Percentiles rank a stretch among this genome's conserved stretches.
These are phyloP conservation scores for Scenedesmus sp. DNA, from an alignment of 163 green algal species.

Conservation along the genomic window DNA sequence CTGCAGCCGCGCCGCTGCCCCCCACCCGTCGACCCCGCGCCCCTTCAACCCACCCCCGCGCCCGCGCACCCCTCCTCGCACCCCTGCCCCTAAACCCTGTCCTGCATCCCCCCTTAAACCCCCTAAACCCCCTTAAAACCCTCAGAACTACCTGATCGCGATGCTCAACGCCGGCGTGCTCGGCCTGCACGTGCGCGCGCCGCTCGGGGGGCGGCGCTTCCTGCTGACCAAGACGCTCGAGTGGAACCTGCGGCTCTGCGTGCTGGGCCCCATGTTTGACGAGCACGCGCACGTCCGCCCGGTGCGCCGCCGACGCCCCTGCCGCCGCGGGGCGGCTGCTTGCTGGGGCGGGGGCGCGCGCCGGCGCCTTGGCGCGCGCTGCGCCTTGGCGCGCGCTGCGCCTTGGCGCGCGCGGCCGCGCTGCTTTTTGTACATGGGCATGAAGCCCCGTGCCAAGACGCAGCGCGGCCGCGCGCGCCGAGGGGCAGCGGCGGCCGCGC, in stretches of 20 bases:
- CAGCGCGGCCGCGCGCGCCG: too few species aligned
- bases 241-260: conserved; percentile 92
- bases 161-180: conserved; percentile 86
- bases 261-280: conserved; percentile 95
- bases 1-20: too few species aligned
- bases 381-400: neutral
- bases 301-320: neutral
- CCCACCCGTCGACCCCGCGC: too few species aligned
- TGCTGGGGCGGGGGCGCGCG: neutral
- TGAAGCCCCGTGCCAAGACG: neutral
- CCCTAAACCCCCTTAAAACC: too few species aligned
- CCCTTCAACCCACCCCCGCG: too few species aligned
- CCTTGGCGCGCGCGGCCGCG: neutral
- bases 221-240: conserved; percentile 96
- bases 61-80: too few species aligned
- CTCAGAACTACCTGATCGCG: conserved; percentile 92
- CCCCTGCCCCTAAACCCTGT: too few species aligned
- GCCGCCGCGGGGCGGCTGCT: too few species aligned
- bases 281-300: conserved; percentile 39
- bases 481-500: too few species aligned
- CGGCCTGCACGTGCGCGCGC: conserved; percentile 57
- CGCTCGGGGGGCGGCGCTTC: conserved; percentile 57
- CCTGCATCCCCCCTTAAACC: too few species aligned
- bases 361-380: neutral
- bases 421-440: neutral